A percentile compares a stretch with the other conserved stretches of the same genome.
Conservation (phyloP, 2,329 filamentous ascomycete genomes). For the Emergomyces orientalis region DNA sequence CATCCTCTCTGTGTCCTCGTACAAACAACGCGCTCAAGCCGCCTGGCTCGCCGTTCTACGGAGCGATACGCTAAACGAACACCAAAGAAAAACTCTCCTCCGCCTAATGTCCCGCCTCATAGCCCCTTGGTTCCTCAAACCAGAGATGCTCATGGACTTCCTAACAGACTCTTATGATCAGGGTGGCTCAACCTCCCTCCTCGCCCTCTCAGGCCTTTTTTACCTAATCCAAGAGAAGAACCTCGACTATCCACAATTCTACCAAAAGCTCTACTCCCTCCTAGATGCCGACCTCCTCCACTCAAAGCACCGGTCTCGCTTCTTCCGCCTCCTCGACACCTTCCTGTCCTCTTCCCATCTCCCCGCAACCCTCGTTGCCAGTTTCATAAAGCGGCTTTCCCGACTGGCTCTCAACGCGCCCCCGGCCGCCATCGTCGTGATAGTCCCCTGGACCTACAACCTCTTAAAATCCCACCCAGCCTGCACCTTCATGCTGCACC, state of each 20-base stretch:
- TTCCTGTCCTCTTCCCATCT: slow-evolving; percentile 89
- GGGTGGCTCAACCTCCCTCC: slow-evolving; percentile 75
- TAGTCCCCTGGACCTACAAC: slow-evolving; percentile 94
- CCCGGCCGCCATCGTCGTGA: slow-evolving; percentile 76
- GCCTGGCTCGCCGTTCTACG: slow-evolving; percentile 75
- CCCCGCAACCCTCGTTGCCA: slow-evolving; percentile 80
- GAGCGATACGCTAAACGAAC: slow-evolving; percentile 51
- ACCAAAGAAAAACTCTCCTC: slow-evolving; percentile 71
- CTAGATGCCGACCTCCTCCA: slow-evolving; percentile 79
- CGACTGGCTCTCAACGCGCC: slow-evolving; percentile 79
- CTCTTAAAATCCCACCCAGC: slow-evolving; percentile 79
- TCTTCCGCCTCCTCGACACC: slow-evolving; percentile 84
- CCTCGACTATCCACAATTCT: slow-evolving; percentile 92
- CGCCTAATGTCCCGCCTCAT: slow-evolving; percentile 66
- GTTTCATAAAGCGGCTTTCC: slow-evolving; percentile 90
- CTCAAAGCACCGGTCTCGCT: slow-evolving; percentile 85
- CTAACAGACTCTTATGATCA: slow-evolving; percentile 86
- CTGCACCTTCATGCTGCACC: slow-evolving; percentile 94
- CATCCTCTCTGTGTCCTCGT: slow-evolving; percentile 55
- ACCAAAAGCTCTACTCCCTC: slow-evolving; percentile 84
- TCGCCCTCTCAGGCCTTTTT: slow-evolving; percentile 87
- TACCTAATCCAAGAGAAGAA: slow-evolving; percentile 90
- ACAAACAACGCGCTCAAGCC: slow-evolving; percentile 73
- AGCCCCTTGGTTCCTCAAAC: slow-evolving; percentile 79
- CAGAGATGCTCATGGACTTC: slow-evolving; percentile 90